A percentile compares a stretch with the other conserved stretches of the same genome.
phyloP scores from a whole-genome alignment of 2,329 filamentous ascomycete genomes.

The Alternaria alternata region DNA sequence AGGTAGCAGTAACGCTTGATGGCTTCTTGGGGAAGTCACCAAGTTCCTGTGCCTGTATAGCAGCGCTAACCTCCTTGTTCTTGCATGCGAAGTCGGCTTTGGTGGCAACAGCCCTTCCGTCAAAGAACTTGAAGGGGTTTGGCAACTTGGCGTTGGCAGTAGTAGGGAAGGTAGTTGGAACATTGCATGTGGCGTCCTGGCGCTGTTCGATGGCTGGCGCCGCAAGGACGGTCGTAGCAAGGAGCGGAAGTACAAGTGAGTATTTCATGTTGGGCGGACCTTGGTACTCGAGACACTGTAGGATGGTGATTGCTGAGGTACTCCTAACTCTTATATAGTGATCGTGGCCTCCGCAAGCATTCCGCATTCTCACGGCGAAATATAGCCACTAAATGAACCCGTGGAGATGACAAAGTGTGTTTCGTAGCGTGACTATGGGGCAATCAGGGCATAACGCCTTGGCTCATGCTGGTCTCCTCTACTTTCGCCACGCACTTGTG shows the following conservation, averaged over 20 bases:
- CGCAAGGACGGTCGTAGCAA: slow-evolving; percentile 42
- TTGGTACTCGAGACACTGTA: slow-evolving; percentile 13
- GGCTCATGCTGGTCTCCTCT: slow-evolving; percentile 19
- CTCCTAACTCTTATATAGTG: slow-evolving; percentile 22
- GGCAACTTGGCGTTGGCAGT: slow-evolving; percentile 46
- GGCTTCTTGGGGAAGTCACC: slow-evolving; percentile 50
- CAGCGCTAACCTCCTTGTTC: slow-evolving; percentile 48
- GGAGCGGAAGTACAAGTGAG: slow-evolving; percentile 39
- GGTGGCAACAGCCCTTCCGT: slow-evolving; percentile 46
- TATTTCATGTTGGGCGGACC: slow-evolving; percentile 41
- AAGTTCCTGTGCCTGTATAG: slow-evolving; percentile 49
- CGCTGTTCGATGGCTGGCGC: slow-evolving; percentile 41
- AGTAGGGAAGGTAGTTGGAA: slow-evolving; percentile 43
- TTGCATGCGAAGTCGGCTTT: slow-evolving; percentile 48
- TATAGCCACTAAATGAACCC: slow-evolving; percentile 36
- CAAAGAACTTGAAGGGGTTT: slow-evolving; percentile 51
- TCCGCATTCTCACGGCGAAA: slow-evolving; percentile 35
- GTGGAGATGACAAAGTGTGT: slow-evolving; percentile 29
- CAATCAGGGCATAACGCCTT: slow-evolving; percentile 41
- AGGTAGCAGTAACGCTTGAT: slow-evolving; percentile 41
- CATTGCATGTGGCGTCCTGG: slow-evolving; percentile 38
- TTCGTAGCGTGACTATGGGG: slow-evolving; percentile 36
- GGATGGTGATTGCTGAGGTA: slow-evolving; percentile 8
- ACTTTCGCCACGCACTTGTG: slow-evolving; percentile 15
- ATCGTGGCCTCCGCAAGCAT: slow-evolving; percentile 8